A percentile compares a stretch with the other conserved stretches of the same genome.
These are phyloP conservation scores for Yarrowia galli DNA, from an alignment of 1,139 yeast species.

Conservation along the genomic window DNA sequence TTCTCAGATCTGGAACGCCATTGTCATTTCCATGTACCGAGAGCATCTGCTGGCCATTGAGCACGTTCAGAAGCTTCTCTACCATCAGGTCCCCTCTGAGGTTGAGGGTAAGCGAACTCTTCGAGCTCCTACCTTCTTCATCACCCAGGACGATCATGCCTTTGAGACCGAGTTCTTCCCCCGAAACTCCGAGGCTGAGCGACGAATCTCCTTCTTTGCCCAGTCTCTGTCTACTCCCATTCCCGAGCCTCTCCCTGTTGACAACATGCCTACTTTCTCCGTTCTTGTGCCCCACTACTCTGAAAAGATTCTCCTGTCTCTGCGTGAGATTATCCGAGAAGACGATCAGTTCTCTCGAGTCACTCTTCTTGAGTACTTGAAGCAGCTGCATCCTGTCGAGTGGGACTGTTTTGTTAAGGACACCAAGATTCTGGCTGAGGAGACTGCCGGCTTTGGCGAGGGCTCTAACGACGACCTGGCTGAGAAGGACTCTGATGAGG, in stretches of 20 bases:
- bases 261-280: constrained; percentile 98
- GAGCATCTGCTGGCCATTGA: constrained; percentile 97
- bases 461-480: constrained; percentile 47
- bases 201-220: constrained; percentile 98
- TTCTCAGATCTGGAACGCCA: constrained; percentile 98
- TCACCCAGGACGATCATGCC: constrained; percentile 95
- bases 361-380: constrained; percentile 92
- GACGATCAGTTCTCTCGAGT: constrained; percentile 99
- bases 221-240: constrained; percentile 98
- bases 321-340: constrained; percentile 97
- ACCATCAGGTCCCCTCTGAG: constrained; percentile 94
- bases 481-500: constrained; percentile 70
- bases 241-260: constrained; percentile 98
- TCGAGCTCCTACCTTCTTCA: constrained; percentile 98
- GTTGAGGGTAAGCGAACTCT: constrained; percentile 97
- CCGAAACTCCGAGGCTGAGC: constrained; percentile 94
- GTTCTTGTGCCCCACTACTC: constrained; percentile 98
- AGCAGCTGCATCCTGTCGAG: constrained; percentile 97
- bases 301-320: constrained; percentile 91
- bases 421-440: constrained; percentile 97
- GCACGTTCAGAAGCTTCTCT: constrained; percentile 94
- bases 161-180: constrained; percentile 97
- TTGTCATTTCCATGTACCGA: constrained; percentile 97
- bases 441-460: constrained; percentile 52
- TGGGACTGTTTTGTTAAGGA: constrained; percentile 99